Evolutionary conservation across 1,139 yeast genomes (phyloP).

Genomic region (Kurtzmaniella natalensis): DNA sequence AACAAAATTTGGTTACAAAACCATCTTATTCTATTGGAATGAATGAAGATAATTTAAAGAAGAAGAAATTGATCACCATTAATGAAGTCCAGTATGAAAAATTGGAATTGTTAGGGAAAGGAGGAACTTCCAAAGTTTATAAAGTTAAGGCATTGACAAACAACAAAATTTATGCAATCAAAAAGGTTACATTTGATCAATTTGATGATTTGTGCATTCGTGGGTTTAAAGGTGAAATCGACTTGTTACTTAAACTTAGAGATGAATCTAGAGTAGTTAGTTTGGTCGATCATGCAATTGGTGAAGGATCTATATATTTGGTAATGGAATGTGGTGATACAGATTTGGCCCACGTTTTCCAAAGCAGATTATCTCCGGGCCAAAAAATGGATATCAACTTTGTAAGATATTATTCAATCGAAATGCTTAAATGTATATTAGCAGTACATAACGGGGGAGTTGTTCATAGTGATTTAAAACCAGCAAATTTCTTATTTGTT

Average conservation of each 20-base stretch:
- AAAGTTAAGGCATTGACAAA: conserved; percentile 57
- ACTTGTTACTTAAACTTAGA: conserved; percentile 57
- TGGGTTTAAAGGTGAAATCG: conserved; percentile 90
- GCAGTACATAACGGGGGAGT: conserved; percentile 87
- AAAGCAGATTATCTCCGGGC: conserved; percentile 44
- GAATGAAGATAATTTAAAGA: conserved; percentile 10
- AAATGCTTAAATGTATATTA: conserved; percentile 75
- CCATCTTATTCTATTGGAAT: too few species aligned
- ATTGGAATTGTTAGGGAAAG: conserved; percentile 78
- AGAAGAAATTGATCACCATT: conserved; percentile 29
- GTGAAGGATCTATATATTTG: conserved; percentile 58
- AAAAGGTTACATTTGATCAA: conserved; percentile 76
- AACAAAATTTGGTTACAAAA: too few species aligned
- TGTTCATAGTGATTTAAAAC: conserved; percentile 93
- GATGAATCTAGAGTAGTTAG: conserved; percentile 72
- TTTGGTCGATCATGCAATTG: conserved; percentile 68
- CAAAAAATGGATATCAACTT: conserved; percentile 66
- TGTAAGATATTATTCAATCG: conserved; percentile 76
- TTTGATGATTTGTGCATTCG: conserved; percentile 69
- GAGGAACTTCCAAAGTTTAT: conserved; percentile 92
- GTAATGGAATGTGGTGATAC: conserved; percentile 97
- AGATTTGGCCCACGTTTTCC: conserved; percentile 80
- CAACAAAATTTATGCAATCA: conserved; percentile 69
- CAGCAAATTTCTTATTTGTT: conserved; percentile 90
- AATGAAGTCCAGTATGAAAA: conserved; percentile 69